Conservation (phyloP, 2,329 filamentous ascomycete genomes). For the Emericellopsis atlantica region DNA sequence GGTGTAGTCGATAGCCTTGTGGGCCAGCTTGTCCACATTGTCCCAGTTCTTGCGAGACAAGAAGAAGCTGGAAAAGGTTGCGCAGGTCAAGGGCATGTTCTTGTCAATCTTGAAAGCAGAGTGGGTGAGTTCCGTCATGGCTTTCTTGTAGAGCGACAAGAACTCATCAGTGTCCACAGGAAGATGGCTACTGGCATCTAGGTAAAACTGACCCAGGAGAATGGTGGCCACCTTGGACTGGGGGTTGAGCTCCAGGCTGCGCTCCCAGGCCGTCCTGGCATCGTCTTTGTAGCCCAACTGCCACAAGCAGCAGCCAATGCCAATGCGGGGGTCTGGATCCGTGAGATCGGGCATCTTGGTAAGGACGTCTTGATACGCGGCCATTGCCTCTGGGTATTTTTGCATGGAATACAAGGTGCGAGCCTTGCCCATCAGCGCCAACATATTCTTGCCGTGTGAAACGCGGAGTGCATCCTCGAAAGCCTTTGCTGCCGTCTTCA, state of each 20-base stretch:
- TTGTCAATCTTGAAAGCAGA: conserved; percentile 91
- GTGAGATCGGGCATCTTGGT: conserved; percentile 75
- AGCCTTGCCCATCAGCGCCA: conserved; percentile 83
- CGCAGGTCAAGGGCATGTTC: conserved; percentile 77
- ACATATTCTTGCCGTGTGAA: conserved; percentile 77
- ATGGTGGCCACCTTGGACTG: conserved; percentile 86
- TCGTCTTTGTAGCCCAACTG: conserved; percentile 90
- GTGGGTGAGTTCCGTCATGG: conserved; percentile 89
- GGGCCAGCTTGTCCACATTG: conserved; percentile 75
- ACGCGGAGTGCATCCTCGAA: conserved; percentile 88
- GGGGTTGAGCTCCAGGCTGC: conserved; percentile 67
- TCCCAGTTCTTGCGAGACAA: conserved; percentile 67
- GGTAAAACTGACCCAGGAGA: conserved; percentile 77
- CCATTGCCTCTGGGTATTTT: conserved; percentile 72
- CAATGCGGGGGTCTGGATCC: conserved; percentile 90
- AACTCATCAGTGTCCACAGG: conserved; percentile 79
- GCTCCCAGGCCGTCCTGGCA: conserved; percentile 81
- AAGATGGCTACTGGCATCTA: conserved; percentile 75
- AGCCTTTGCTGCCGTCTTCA: conserved; percentile 78
- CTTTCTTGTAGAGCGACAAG: conserved; percentile 73
- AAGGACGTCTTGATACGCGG: conserved; percentile 77
- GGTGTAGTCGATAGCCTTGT: conserved; percentile 88
- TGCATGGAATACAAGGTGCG: conserved; percentile 77
- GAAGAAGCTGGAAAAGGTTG: conserved; percentile 85
- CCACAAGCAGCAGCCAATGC: conserved; percentile 96